These are phyloP conservation scores for Vickermania ingenoplastis DNA, from an alignment of 208 protist genomes.

Conservation along the genomic window DNA sequence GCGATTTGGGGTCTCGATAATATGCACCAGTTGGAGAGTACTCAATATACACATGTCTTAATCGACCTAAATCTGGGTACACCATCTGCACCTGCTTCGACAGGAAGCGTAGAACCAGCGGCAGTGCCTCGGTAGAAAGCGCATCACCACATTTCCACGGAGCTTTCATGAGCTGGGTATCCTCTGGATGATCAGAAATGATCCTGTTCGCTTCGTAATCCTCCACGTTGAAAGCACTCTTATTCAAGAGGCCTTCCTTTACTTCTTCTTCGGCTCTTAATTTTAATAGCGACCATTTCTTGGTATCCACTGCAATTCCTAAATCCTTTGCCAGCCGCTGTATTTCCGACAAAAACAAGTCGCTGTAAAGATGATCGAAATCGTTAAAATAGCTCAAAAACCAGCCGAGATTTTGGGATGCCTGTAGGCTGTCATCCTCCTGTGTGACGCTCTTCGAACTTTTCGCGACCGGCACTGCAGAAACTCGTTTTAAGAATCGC, in stretches of 20 bases:
- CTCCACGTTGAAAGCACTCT: conserved; percentile 8
- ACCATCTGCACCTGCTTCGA: conserved; percentile 26
- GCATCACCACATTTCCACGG: conserved; percentile 75
- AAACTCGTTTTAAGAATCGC: conserved; percentile 48
- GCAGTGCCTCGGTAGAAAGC: conserved; percentile 49
- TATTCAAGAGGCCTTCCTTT: too few relatives aligned
- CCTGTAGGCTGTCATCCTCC: too few relatives aligned
- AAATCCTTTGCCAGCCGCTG: conserved; percentile 1
- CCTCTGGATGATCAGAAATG: conserved; percentile 77
- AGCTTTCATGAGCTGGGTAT: conserved; percentile 73
- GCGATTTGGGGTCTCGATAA: conserved; percentile 40
- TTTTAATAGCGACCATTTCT: neutral
- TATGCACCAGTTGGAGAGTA: conserved; percentile 70
- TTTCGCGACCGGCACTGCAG: too few relatives aligned
- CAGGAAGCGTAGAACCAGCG: conserved; percentile 53
- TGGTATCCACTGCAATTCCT: neutral
- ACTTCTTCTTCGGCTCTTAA: too few relatives aligned
- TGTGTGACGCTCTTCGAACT: too few relatives aligned
- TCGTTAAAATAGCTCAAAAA: neutral
- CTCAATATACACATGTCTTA: conserved; percentile 82
- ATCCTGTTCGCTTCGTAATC: conserved; percentile 36
- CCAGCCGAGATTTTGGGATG: neutral
- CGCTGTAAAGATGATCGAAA: neutral
- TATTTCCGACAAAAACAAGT: conserved; percentile 1
- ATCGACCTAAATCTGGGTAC: conserved; percentile 45